A percentile compares a stretch with the other conserved stretches of the same genome.
phyloP scores from a whole-genome alignment of 2,329 filamentous ascomycete species.

The Hymenoscyphus salicellus region DNA sequence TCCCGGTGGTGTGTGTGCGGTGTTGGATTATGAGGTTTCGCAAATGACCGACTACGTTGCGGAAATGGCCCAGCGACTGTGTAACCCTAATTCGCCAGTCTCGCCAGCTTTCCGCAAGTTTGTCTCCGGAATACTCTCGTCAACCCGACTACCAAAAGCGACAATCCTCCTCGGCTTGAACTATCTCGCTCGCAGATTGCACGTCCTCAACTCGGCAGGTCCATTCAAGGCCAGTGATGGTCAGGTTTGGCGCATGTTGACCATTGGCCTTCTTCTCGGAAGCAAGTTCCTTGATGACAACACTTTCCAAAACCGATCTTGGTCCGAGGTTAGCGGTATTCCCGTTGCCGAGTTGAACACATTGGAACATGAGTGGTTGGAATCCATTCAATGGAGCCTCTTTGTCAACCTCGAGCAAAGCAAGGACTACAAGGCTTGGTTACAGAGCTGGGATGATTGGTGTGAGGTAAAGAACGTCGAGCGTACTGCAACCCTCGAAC shows the following conservation, averaged over 20 bases:
- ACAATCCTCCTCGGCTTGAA: constrained; percentile 69
- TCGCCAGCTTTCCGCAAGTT: constrained; percentile 69
- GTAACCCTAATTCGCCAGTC: constrained; percentile 58
- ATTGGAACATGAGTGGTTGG: constrained; percentile 67
- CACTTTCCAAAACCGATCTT: constrained; percentile 75
- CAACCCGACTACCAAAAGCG: constrained; percentile 67
- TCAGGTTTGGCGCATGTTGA: constrained; percentile 67
- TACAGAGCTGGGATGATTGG: constrained; percentile 64
- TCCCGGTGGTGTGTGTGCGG: constrained; percentile 65
- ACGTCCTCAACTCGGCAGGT: constrained; percentile 49
- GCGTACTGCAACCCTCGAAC: constrained; percentile 36
- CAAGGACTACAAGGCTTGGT: constrained; percentile 63
- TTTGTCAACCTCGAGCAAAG: constrained; percentile 64
- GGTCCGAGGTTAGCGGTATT: constrained; percentile 74
- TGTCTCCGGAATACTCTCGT: constrained; percentile 68
- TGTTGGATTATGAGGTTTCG: constrained; percentile 75
- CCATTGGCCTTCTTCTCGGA: constrained; percentile 64
- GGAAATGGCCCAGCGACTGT: constrained; percentile 67
- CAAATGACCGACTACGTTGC: constrained; percentile 75
- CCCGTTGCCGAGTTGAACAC: constrained; percentile 64
- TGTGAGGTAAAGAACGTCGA: constrained; percentile 44
- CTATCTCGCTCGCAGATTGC: constrained; percentile 65
- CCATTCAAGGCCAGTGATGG: constrained; percentile 44
- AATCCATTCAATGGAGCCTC: constrained; percentile 64
- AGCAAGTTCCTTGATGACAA: constrained; percentile 79